These are phyloP conservation scores for Tylopilus sp. DNA, from an alignment of 1,284 basidiomycete genomes.

Conservation along the genomic window DNA sequence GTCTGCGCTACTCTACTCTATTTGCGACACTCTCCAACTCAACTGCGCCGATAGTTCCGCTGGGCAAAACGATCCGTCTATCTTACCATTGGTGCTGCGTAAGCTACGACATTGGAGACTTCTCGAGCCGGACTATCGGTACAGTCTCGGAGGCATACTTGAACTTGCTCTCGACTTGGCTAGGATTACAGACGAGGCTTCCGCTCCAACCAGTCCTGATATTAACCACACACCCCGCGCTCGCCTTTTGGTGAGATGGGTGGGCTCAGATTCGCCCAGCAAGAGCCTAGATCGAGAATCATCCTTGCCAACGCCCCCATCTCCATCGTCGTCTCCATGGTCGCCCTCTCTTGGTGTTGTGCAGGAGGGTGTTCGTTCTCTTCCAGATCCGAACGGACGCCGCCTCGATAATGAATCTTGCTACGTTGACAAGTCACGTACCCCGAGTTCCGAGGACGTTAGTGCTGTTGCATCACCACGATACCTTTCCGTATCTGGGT, in stretches of 20 bases:
- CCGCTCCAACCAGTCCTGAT: neutral
- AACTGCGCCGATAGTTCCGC: neutral
- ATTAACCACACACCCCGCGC: neutral
- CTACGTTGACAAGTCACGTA: neutral
- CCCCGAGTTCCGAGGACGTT: constrained; percentile 19
- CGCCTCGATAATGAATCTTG: constrained; percentile 2
- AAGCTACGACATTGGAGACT: constrained; percentile 26
- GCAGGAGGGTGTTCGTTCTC: constrained; percentile 2
- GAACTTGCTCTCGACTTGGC: constrained; percentile 22
- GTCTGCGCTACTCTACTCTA: constrained; percentile 24
- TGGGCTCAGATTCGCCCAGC: constrained; percentile 9
- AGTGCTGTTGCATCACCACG: neutral
- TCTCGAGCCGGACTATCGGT: constrained; percentile 17
- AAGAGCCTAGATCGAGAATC: constrained; percentile 7
- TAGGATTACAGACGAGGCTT: constrained; percentile 9
- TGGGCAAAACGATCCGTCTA: neutral
- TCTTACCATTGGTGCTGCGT: constrained; percentile 24
- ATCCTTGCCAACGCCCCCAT: neutral
- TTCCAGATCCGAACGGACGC: neutral
- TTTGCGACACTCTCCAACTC: constrained; percentile 18
- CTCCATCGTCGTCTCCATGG: constrained; percentile 8
- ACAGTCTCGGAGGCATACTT: constrained; percentile 11
- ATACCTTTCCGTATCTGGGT: constrained; percentile 11
- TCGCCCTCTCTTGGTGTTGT: constrained; percentile 1
- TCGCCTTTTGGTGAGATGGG: constrained; percentile 22